Percentiles rank a stretch among this genome's conserved stretches.
Conservation (phyloP, 352 stramenopile species). For the Globisporangium camurandrum region DNA sequence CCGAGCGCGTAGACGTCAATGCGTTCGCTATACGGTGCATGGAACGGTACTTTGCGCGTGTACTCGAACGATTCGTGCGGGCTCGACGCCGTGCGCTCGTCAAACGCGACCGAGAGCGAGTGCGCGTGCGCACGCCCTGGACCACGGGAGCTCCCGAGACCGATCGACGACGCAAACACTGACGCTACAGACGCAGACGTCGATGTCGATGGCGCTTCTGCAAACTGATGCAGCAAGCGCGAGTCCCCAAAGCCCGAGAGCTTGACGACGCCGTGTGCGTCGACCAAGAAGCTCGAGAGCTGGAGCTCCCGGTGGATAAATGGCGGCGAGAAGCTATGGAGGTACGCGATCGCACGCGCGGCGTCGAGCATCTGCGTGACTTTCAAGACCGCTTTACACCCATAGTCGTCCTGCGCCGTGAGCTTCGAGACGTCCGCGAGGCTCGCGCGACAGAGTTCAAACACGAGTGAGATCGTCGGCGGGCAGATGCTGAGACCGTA, state of each 20-base stretch:
- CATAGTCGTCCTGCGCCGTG: conserved; percentile 11
- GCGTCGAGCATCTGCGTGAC: conserved; percentile 55
- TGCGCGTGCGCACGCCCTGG: background rate
- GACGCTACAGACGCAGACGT: background rate
- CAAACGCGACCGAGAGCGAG: conserved; percentile 39
- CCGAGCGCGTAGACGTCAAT: conserved; percentile 50
- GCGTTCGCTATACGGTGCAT: conserved; percentile 32
- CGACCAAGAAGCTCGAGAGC: conserved; percentile 87
- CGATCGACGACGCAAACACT: background rate
- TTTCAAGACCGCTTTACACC: conserved; percentile 18
- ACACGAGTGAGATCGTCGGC: conserved; percentile 52
- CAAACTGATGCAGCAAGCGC: conserved; percentile 9
- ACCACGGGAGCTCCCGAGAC: conserved; percentile 4
- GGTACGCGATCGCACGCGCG: conserved; percentile 46
- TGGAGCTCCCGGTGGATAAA: conserved; percentile 91
- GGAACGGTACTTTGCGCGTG: background rate
- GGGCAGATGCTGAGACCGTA: conserved; percentile 53
- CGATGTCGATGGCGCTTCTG: background rate
- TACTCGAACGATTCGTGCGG: conserved; percentile 6
- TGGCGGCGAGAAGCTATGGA: conserved; percentile 55
- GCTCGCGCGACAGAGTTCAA: conserved; percentile 48
- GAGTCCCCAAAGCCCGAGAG: conserved; percentile 64
- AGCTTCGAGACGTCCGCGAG: conserved; percentile 31
- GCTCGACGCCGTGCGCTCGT: conserved; percentile 36
- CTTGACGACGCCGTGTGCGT: conserved; percentile 32